Base-by-base conservation (phyloP, 108 stramenopile genomes). In the Nitzschia inconspicua region DNA sequence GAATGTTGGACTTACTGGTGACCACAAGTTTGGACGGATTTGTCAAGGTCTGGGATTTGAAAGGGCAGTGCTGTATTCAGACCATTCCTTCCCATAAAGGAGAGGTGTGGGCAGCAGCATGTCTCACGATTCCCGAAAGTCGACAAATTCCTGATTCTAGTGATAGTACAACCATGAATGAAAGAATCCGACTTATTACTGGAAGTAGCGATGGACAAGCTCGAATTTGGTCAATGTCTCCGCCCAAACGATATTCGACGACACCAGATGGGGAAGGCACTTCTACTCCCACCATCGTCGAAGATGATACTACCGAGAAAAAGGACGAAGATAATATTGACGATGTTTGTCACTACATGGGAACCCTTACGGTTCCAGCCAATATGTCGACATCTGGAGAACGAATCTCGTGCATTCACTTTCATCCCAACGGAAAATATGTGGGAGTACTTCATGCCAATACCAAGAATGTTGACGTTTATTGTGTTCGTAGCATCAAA, bases 1-100 rank as follows among this genome's bases (percentile, higher is more conserved):
- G 61, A 4, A 72, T 65, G 18, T 44, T 81, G 25, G 86, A 91
- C 67, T 66, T 68, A 9, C 61, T 98, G 36, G 73, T 93, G 6
- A 91, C 96, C 6, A 78, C 88, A 19, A 88, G 90, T 58, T 70
- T 93, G 44, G 98, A 99, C 81, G 90, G 95, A 39, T 74, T 97
- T n/a, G 82, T 98, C 43, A 99, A 99, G 79, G 71, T 97, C 28
- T 99, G 97, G 97, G 98, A 99, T 80, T 66, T 97, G 66, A 78
- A 84, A 53, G 89, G 79, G 47, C 96, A 96, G 77, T 89, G 91
- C 65, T 99, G 98, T 69, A 72, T 91, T 16, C 96, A 99, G 61
- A 99, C 98, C 27, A 79, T 99, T 57, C 81, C 92, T 13, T 93
- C 89, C 22, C 96, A 98, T 72, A 66, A 95, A 6, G 81, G 70